phyloP scores from a whole-genome alignment of 1,284 basidiomycete genomes.

The Cryptococcus neoformans region DNA sequence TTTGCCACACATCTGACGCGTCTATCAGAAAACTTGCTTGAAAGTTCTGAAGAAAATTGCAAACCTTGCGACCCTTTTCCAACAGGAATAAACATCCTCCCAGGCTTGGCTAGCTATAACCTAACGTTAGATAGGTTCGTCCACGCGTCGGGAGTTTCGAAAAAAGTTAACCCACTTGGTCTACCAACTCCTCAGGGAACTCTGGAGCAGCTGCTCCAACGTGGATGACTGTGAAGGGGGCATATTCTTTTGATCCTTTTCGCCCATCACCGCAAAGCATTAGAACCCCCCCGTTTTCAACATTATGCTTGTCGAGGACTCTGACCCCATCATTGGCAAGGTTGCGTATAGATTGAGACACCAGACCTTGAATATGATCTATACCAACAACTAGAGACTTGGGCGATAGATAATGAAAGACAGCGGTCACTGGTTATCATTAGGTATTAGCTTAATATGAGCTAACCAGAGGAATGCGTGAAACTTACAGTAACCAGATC shows the following conservation, averaged over 20 bases:
- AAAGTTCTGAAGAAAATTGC: background rate
- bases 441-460: too few relatives aligned
- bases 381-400: slow-evolving; percentile 77
- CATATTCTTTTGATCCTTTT: slow-evolving; percentile 56
- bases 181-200: slow-evolving; percentile 69
- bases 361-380: slow-evolving; percentile 81
- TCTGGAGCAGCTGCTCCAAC: slow-evolving; percentile 87
- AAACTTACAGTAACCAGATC: slow-evolving; percentile 64
- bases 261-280: slow-evolving; percentile 79
- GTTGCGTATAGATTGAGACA: slow-evolving; percentile 67
- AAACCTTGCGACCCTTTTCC: slow-evolving; percentile 55
- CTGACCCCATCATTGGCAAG: slow-evolving; percentile 61
- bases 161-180: slow-evolving; percentile 47
- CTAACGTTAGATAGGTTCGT: background rate
- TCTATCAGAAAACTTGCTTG: background rate
- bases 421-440: slow-evolving; percentile 52
- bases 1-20: slow-evolving; percentile 61
- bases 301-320: slow-evolving; percentile 7
- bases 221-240: slow-evolving; percentile 85
- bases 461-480: background rate
- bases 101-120: slow-evolving; percentile 71
- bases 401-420: slow-evolving; percentile 65
- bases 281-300: slow-evolving; percentile 53
- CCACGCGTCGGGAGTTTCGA: background rate
- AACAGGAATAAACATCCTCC: slow-evolving; percentile 92